Base-by-base conservation (phyloP, 1,284 basidiomycete species). In the Trametes sp. region DNA sequence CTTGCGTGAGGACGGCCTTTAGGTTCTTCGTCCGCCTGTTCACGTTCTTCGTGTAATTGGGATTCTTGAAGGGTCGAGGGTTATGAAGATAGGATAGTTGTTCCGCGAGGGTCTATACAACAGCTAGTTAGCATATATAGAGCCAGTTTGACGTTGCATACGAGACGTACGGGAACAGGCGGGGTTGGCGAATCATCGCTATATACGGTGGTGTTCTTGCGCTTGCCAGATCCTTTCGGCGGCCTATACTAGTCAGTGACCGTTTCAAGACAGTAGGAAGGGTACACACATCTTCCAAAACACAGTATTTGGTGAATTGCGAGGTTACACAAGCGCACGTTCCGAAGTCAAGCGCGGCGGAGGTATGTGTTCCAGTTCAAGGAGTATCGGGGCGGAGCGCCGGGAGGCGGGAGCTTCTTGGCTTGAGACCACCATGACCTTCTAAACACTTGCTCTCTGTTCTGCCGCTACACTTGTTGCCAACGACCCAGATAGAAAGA, bases 1-100 rank as follows among this genome's bases (percentile, higher is more conserved):
- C 92, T 64, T 90, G 89, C 2, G 84, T 82, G 13, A 94, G 79
- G 1, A 94, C 86, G 2, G 86, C 82, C 75, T 93, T 93, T 67
- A 92, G 73, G 68, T 91, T 92, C 80, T 90, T 92, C 19, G 89
- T 85, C 23, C 90, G 81, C 13, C 90, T 80, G 64, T 86, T 88
- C 9, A 82, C 70, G 68, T 90, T 90, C 77, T 89, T 92, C 4
- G 79, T 81, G 69, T 91, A 90, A 36, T 81, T 74, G 0, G 85
- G 81, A 67, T 89, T 91, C 76, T 93, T 93, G 80, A 94, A 94
- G 0, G 91, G 89, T 1, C 88, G 81, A 0, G 88, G 86, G 36
- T 77, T 74, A 61, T 90, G 82, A 2, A 89, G 78, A 69, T 89
- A 90, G 0, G 92, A 92, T 8, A 92, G 76, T 58, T 89, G 85